These are phyloP conservation scores for Leishmania braziliensis DNA, from an alignment of 208 protist species.

Conservation along the genomic window DNA sequence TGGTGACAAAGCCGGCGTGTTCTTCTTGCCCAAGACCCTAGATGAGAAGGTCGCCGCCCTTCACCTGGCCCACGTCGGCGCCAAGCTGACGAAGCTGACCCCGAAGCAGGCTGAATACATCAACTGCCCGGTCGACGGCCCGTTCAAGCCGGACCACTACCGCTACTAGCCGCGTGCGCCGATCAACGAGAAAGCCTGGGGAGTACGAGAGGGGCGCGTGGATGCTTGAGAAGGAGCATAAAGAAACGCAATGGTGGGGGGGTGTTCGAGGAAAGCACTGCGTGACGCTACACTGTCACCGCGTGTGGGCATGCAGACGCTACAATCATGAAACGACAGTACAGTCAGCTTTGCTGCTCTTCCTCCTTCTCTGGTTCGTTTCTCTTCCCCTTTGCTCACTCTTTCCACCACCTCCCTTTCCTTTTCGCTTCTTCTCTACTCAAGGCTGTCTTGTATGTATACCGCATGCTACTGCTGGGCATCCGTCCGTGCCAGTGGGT, in stretches of 20 bases:
- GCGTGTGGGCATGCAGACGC: neutral
- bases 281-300: neutral
- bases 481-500: neutral
- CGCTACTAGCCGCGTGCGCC: conserved; percentile 94
- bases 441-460: neutral
- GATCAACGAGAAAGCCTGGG: neutral
- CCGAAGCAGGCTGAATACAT: conserved; percentile 98
- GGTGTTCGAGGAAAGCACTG: neutral
- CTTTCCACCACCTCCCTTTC: neutral
- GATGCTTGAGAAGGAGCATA: neutral
- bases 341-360: neutral
- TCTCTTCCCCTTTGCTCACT: neutral
- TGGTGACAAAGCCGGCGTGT: conserved; percentile 92
- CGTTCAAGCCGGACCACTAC: conserved; percentile 99
- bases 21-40: conserved; percentile 98
- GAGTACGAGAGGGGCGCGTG: neutral
- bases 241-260: neutral
- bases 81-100: conserved; percentile 97
- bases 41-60: conserved; percentile 99
- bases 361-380: neutral
- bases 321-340: neutral
- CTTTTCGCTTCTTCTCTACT: neutral
- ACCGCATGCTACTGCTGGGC: neutral
- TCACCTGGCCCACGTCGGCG: conserved; percentile 97
- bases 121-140: conserved; percentile 95